Base-by-base conservation (phyloP, 1,284 basidiomycete genomes). In the Rhodotorula mucilaginosa region DNA sequence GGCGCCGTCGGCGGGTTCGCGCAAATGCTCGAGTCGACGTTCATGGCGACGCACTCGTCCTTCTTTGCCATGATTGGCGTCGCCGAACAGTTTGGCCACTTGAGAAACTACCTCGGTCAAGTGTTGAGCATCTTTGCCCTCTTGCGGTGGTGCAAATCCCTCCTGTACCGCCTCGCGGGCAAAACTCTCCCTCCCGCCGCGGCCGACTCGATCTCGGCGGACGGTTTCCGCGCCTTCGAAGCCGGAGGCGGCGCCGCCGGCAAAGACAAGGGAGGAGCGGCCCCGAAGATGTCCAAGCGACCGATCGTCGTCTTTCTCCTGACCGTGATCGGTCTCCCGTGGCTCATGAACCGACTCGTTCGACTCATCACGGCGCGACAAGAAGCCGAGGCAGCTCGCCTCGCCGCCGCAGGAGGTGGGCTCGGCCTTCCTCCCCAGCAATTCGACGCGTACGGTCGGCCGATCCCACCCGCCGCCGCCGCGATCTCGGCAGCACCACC, bases 1-100 rank as follows among this genome's bases (percentile, higher is more conserved):
- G 92, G 94, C 75, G 97, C 96, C 2, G 97, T 99, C 81, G 88
- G 90, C 0, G 95, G 95, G 19, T 90, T 99, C 72, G 91, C 97
- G 0, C 97, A 99, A 82, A 96, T 99, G 88, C 88, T 99, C 77
- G 96, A 99, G 81, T 90, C 88, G 57, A 99, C 97, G 5, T 99
- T 97, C 82, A 93, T 98, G 90, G 97, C 97, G 5, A 99, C 97
- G 0, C 97, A 99, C 56, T 94, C 92, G 6, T 91, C 89, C 58
- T 99, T 99, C 84, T 99, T 98, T 81, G 96, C 96, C 71, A 97
- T 99, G 91, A 93, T 98, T 67, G 93, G 94, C 72, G 95, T 99
- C 44, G 87, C 95, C 54, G 96, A 99, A 80, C 97, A 99, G 81
- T 91, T 99, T 79, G 89, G 89, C 13, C 90, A 91, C 64, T 65